Base-by-base conservation (phyloP, 306 rosid species). In the Glycine tomentella region DNA sequence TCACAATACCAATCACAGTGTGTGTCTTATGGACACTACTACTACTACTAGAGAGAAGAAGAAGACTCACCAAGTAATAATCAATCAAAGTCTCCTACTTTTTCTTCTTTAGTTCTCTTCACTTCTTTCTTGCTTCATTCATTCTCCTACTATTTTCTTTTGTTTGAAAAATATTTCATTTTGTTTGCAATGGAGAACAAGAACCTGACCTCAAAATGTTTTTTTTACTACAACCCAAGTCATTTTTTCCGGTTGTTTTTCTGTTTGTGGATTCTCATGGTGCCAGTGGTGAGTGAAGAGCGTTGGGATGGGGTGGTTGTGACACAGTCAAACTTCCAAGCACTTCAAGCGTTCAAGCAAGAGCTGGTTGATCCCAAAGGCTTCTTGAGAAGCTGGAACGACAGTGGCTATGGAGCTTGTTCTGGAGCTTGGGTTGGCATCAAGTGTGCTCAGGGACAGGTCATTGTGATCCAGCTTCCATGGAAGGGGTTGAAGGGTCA, bases 371-470 rank as follows among this genome's bases (percentile, higher is more conserved):
- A 94, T 78, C 97, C 98, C 6, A 81, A 88, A 80, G 98, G 98
- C 74, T 91, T 91, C 86, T 64, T 94, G 51, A 80, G 78, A 85
- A 92, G 91, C 85, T 94, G 97, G 98, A 94, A 94, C 71, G 97
- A 88, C 72, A 92, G 90, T 17, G 93, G 93, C 53, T 90, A 78
- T 72, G 98, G 97, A 57, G 97, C 98, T 53, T 92, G 98, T 76
- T 92, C 97, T 3, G 97, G 98, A 16, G 91, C 88, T 20, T 94
- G 97, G 98, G 86, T 55, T 67, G 98, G 98, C 16, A 92, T 94
- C 76, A 94, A 94, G 81, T 94, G 98, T 84, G 97, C 97, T 17
- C 92, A 92, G 82, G 98, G 98, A 66, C 93, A 91, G 72, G 98
- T 94, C 8, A 94, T 94, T 84, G 97, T 92, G 6, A 86, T 94